Evolutionary conservation across 2,329 filamentous ascomycete genomes (phyloP).

Genomic region (Fusarium illudens): DNA sequence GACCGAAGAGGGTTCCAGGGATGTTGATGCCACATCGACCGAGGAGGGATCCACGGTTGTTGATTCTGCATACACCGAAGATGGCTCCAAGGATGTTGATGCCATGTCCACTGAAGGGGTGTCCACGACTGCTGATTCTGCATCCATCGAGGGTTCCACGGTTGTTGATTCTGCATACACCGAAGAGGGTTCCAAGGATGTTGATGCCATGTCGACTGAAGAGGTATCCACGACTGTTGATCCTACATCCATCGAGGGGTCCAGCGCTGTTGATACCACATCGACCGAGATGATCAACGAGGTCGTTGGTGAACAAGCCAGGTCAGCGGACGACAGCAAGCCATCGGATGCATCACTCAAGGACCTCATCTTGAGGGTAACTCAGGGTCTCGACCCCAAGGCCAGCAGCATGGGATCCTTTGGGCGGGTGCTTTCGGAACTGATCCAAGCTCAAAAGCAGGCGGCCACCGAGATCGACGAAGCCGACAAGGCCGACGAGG

Average conservation of each 20-base stretch:
- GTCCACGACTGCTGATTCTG: no score
- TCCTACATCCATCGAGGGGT: not conserved
- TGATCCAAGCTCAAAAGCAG: constrained; percentile 52
- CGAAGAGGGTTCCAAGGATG: not conserved
- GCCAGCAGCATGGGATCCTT: constrained; percentile 56
- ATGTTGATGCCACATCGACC: not conserved
- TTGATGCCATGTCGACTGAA: not conserved
- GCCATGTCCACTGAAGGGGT: no score
- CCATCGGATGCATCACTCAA: constrained; percentile 47
- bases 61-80: not conserved
- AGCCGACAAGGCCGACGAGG: constrained; percentile 3
- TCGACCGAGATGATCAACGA: not conserved
- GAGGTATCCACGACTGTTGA: not conserved
- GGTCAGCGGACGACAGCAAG: not conserved
- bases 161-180: not conserved
- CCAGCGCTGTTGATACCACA: not conserved
- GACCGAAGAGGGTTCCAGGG: not conserved
- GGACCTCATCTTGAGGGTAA: constrained; percentile 62
- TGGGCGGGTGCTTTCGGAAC: constrained; percentile 59
- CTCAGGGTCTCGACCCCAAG: constrained; percentile 55
- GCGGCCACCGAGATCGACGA: constrained; percentile 5
- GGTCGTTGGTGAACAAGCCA: not conserved
- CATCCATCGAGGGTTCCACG: no score
- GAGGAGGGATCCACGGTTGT: not conserved
- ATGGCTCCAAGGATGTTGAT: not conserved